A percentile compares a stretch with the other conserved stretches of the same genome.
Conservation (phyloP, 257 asterid species). For the Oldenlandia corymbosa region DNA sequence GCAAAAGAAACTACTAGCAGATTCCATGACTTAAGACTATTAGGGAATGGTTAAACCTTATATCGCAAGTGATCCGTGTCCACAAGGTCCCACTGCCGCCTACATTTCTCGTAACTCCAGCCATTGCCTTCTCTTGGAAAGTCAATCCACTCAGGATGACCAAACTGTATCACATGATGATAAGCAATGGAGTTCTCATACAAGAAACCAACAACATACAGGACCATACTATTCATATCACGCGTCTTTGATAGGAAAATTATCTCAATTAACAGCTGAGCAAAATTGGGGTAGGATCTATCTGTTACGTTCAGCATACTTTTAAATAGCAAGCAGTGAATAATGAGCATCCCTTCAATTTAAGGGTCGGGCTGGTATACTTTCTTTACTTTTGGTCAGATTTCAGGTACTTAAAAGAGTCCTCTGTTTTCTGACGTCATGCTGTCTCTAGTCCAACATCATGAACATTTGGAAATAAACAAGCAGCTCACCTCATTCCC, state of each 20-base stretch:
- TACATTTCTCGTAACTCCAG: slow-evolving; percentile 89
- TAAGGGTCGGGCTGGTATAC: too few species aligned
- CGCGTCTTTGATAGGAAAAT: neutral
- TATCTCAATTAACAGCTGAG: neutral
- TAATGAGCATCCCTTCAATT: too few species aligned
- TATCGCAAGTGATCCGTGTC: slow-evolving; percentile 84
- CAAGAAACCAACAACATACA: neutral
- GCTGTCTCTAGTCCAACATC: neutral
- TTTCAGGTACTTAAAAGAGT: neutral
- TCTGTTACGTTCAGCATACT: neutral
- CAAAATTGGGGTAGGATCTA: neutral
- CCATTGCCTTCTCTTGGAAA: slow-evolving; percentile 95
- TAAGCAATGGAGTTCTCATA: neutral
- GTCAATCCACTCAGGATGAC: slow-evolving; percentile 99
- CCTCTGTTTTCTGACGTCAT: neutral
- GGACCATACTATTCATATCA: neutral
- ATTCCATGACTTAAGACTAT: neutral
- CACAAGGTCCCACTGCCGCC: slow-evolving; percentile 91
- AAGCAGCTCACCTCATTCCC: slow-evolving; percentile 82
- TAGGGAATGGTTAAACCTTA: slow-evolving; percentile 52
- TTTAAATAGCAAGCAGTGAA: too few species aligned
- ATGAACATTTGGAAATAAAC: neutral
- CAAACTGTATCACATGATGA: slow-evolving; percentile 46
- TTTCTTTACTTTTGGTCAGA: too few species aligned
- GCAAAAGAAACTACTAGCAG: neutral